A percentile compares a stretch with the other conserved stretches of the same genome.
Evolutionary conservation across 1,284 basidiomycete species (phyloP).

Genomic region (Melampsora americana): DNA sequence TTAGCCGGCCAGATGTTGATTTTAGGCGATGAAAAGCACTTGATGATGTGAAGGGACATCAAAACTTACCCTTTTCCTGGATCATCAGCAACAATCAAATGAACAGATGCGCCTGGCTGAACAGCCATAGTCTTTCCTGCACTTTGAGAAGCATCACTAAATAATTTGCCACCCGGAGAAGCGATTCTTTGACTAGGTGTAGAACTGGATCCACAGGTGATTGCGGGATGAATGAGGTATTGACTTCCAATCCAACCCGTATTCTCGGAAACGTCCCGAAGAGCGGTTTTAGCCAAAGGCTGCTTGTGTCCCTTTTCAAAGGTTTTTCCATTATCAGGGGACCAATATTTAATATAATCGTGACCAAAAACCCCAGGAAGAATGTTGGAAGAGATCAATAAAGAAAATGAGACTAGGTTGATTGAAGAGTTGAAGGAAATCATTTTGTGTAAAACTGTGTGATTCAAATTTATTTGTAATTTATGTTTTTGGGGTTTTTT

Average conservation of each 20-base stretch:
- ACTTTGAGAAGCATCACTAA: constrained; percentile 33
- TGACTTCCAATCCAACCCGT: constrained; percentile 42
- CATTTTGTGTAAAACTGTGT: no score
- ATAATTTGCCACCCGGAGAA: constrained; percentile 30
- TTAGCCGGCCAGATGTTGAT: no score
- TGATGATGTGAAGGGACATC: no score
- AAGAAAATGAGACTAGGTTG: no score
- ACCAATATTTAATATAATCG: constrained; percentile 3
- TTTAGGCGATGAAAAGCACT: no score
- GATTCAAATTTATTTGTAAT: no score
- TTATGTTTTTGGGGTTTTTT: no score
- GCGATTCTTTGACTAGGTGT: constrained; percentile 30
- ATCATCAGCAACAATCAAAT: constrained; percentile 30
- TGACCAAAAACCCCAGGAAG: neutral
- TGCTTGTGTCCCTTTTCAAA: constrained; percentile 5
- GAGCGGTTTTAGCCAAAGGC: neutral
- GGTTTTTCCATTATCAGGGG: neutral
- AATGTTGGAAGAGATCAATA: no score
- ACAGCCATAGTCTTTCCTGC: constrained; percentile 40
- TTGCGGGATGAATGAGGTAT: constrained; percentile 26
- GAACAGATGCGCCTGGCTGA: constrained; percentile 20
- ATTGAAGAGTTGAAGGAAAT: no score
- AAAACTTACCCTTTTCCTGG: constrained; percentile 8
- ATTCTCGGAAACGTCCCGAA: constrained; percentile 16
- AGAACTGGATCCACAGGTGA: constrained; percentile 23